phyloP scores from a whole-genome alignment of 2,329 filamentous ascomycete genomes.

The Colletotrichum destructivum region DNA sequence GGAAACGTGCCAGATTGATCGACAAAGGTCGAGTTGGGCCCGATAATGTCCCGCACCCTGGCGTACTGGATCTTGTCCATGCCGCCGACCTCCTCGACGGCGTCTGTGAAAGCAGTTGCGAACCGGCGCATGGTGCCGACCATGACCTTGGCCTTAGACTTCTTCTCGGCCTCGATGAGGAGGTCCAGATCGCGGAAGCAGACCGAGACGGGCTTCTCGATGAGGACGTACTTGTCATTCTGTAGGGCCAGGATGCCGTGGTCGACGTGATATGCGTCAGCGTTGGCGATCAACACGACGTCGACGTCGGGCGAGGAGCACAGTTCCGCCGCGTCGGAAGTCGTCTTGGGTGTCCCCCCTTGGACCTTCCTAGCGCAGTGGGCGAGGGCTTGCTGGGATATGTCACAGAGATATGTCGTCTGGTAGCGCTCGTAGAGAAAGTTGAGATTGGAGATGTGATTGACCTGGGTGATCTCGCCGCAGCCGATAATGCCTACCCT shows the following conservation, averaged over 20 bases:
- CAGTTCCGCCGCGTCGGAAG: constrained; percentile 57
- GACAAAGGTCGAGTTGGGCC: constrained; percentile 66
- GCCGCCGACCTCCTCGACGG: constrained; percentile 66
- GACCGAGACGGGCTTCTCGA: constrained; percentile 73
- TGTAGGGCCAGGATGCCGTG: constrained; percentile 67
- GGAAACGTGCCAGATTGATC: constrained; percentile 64
- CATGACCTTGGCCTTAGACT: constrained; percentile 62
- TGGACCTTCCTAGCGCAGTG: constrained; percentile 47
- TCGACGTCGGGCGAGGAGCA: constrained; percentile 61
- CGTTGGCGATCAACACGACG: constrained; percentile 67
- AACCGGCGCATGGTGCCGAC: constrained; percentile 76
- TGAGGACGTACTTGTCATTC: constrained; percentile 68
- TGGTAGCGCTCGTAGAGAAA: constrained; percentile 61
- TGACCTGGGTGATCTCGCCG: constrained; percentile 66
- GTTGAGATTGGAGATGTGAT: constrained; percentile 66
- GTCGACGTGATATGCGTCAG: constrained; percentile 69
- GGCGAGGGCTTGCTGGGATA: constrained; percentile 54
- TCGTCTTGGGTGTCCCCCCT: constrained; percentile 48
- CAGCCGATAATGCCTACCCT: constrained; percentile 62
- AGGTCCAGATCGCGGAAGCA: constrained; percentile 60
- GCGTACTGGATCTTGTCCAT: constrained; percentile 70
- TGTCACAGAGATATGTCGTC: constrained; percentile 66
- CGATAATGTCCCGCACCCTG: constrained; percentile 62
- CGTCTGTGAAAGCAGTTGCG: constrained; percentile 67
- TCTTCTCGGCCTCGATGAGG: constrained; percentile 65